Conservation (phyloP, 352 stramenopile genomes). For the Peronosclerospora sorghi region DNA sequence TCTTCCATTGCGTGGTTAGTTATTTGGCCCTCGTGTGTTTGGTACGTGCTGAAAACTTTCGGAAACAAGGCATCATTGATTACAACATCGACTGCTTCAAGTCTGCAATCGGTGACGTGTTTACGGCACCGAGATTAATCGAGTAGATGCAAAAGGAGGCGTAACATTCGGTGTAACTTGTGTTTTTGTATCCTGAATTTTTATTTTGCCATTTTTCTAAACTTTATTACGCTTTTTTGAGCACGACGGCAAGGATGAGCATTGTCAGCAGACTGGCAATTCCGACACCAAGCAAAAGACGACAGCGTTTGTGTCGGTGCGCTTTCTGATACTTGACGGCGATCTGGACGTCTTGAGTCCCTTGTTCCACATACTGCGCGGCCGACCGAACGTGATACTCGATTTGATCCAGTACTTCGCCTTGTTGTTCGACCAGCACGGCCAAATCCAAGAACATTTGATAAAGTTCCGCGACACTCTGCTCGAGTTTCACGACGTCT, state of each 20-base stretch:
- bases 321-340: conserved; percentile 94
- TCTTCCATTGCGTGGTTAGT: conserved; percentile 14
- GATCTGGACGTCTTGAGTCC: conserved; percentile 91
- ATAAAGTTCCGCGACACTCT: conserved; percentile 94
- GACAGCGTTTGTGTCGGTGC: conserved; percentile 94
- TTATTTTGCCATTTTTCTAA: not conserved
- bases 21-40: conserved; percentile 98
- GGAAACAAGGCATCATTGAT: conserved; percentile 97
- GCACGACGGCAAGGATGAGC: conserved; percentile 59
- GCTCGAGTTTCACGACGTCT: conserved; percentile 93
- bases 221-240: not conserved
- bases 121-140: conserved; percentile 58
- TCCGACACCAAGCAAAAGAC: conserved; percentile 2
- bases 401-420: conserved; percentile 97
- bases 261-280: conserved; percentile 64
- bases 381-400: conserved; percentile 92
- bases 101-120: conserved; percentile 84
- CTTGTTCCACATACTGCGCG: conserved; percentile 94
- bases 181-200: conserved; percentile 7
- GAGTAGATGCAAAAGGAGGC: conserved; percentile 14
- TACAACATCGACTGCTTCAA: conserved; percentile 99
- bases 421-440: conserved; percentile 95
- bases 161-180: conserved; percentile 7
- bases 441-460: conserved; percentile 99
- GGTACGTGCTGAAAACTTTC: conserved; percentile 93